Evolutionary conservation across 2,329 filamentous ascomycete species (phyloP), one percentile per base, ranked within the genome.

Genomic region (Cercospora citrullina): DNA sequence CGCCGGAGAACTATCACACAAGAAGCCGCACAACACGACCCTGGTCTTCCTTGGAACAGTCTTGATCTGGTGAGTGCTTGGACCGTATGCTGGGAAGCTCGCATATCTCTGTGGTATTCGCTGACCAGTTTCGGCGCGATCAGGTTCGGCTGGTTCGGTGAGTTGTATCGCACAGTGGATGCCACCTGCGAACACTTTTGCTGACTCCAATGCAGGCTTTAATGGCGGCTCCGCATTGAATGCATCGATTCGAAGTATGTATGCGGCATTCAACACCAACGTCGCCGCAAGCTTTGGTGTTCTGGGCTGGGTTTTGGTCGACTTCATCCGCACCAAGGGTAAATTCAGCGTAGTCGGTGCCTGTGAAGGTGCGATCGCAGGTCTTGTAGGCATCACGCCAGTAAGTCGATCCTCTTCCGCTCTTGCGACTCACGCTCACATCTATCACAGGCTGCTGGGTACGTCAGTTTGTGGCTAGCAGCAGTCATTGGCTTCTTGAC

Each of bases 1-100:
- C 66, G 79, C 79, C 51, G 82, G 83, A 60, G 81, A 84, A 64
- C 80, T 82, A 68, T 78, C 80, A 28, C 84, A 85, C 71, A 80
- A 81, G 68, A 87, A 86, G 75, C 84, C 87, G 1, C 87, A 90
- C 75, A 90, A 89, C 76, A 85, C 87, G 0, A 85, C 87, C 0
- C 82, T 90, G 0, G 87, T 90, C 72, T 88, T 87, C 71, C 81
- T 90, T 2, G 88, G 88, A 1, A 90, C 87, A 0, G 81, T 88
- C 1, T 80, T 90, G 48, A 89, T 90, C 68, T 90, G 87, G 87
- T 59, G 16, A 59, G 55, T 59, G 9, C 26, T 14, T 14, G 88
- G 89, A 68, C 86, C 84, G 10, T 87, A 85, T 85, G 83, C 85
- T 68, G 63, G 18, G 26, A 39, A n/a, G 0, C 14, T 12, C 23